Conservation (phyloP, 495 filamentous ascomycete genomes). For the Aspergillus taichungensis region DNA sequence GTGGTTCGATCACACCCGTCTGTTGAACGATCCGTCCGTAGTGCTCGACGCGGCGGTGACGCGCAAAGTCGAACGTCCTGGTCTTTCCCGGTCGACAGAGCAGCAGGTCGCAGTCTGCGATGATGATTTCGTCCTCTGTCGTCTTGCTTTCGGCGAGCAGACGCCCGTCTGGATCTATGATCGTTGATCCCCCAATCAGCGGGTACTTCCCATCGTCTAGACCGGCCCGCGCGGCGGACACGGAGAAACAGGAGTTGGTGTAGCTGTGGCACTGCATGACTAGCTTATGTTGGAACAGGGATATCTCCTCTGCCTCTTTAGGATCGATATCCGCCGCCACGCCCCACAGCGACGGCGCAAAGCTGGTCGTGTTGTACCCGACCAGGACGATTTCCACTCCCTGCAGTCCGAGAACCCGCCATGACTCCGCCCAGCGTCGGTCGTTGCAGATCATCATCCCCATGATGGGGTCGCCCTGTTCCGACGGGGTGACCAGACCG, state of each 20-base stretch:
- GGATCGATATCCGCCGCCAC: slow-evolving; percentile 27
- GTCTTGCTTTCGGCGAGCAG: slow-evolving; percentile 35
- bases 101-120: slow-evolving; percentile 37
- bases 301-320: slow-evolving; percentile 30
- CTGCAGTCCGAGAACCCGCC: slow-evolving; percentile 37
- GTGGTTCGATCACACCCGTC: slow-evolving; percentile 39
- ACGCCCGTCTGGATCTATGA: slow-evolving; percentile 40
- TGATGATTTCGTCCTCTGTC: slow-evolving; percentile 36
- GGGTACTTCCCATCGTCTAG: slow-evolving; percentile 37
- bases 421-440: slow-evolving; percentile 39
- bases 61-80: slow-evolving; percentile 38
- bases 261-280: slow-evolving; percentile 38
- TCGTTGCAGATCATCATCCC: slow-evolving; percentile 48
- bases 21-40: slow-evolving; percentile 32
- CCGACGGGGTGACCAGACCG: slow-evolving; percentile 24
- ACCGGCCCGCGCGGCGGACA: slow-evolving; percentile 34
- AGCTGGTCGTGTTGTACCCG: slow-evolving; percentile 41
- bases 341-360: slow-evolving; percentile 35
- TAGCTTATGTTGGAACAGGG: slow-evolving; percentile 38
- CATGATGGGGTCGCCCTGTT: slow-evolving; percentile 36
- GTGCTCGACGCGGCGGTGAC: slow-evolving; percentile 38
- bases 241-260: slow-evolving; percentile 40
- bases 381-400: slow-evolving; percentile 38
- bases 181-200: slow-evolving; percentile 41
- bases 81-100: slow-evolving; percentile 36